Evolutionary conservation across 176 grass and related monocot species (phyloP).

Genomic region (Alopecurus myosuroides): DNA sequence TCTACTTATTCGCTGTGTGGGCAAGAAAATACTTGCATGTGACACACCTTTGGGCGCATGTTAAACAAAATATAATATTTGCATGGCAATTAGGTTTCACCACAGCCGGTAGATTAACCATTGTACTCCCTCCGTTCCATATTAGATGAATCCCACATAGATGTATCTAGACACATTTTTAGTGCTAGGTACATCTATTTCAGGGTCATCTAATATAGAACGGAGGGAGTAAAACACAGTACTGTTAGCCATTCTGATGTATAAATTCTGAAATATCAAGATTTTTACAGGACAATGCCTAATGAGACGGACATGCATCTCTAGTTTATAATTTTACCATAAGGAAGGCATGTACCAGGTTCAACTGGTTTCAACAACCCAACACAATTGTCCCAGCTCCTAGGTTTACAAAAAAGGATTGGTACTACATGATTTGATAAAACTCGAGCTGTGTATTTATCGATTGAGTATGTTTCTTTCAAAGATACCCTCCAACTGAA

Average conservation of each 20-base stretch:
- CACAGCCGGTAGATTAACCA: neutral
- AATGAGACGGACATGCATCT: neutral
- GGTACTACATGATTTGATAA: neutral
- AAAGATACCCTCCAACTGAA: neutral
- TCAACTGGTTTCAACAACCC: neutral
- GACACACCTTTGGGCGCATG: neutral
- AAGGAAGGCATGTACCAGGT: neutral
- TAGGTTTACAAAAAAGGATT: neutral
- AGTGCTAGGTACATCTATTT: no score
- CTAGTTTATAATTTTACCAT: neutral
- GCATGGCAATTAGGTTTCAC: neutral
- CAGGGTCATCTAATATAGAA: no score
- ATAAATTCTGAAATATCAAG: neutral
- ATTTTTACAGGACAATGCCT: neutral
- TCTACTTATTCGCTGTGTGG: neutral
- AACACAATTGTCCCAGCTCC: neutral
- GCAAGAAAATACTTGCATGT: neutral
- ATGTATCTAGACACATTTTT: no score
- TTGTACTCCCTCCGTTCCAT: no score
- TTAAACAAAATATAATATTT: no score
- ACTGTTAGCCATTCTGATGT: neutral
- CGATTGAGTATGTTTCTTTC: neutral
- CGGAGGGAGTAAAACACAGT: neutral
- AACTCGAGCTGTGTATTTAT: neutral
- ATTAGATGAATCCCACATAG: no score